phyloP scores from a whole-genome alignment of 768 basidiomycete species.

The Podaxis sp. region DNA sequence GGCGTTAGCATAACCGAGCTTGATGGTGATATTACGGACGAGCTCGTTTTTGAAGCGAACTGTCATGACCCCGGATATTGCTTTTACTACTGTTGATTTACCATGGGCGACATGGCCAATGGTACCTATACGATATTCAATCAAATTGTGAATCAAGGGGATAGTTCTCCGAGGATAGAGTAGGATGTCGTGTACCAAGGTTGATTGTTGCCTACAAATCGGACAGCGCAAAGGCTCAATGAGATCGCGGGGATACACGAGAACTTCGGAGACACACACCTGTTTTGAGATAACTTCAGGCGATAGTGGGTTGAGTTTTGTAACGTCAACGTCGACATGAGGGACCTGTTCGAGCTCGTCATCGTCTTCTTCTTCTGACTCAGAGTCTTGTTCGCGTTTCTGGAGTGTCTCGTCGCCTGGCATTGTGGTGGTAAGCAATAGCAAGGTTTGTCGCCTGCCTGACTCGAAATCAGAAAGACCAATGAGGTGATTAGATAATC shows the following conservation, averaged over 20 bases:
- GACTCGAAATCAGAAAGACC: constrained; percentile 8
- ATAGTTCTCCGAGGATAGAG: constrained; percentile 2
- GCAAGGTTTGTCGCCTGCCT: constrained; percentile 2
- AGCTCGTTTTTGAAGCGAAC: constrained; percentile 99
- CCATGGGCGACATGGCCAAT: constrained; percentile 99
- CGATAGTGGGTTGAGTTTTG: constrained; percentile 82
- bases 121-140: constrained; percentile 57
- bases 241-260: neutral
- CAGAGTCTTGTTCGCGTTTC: constrained; percentile 68
- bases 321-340: constrained; percentile 71
- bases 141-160: constrained; percentile 11
- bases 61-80: constrained; percentile 97
- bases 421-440: constrained; percentile 35
- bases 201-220: constrained; percentile 88
- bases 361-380: constrained; percentile 62
- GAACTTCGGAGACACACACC: constrained; percentile 36
- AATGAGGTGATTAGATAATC: constrained; percentile 12
- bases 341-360: constrained; percentile 50
- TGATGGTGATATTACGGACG: constrained; percentile 98
- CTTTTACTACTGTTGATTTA: constrained; percentile 96
- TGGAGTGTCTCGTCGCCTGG: constrained; percentile 63
- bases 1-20: constrained; percentile 98
- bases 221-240: neutral
- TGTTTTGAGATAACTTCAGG: constrained; percentile 91
- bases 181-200: constrained; percentile 50